Evolutionary conservation across 176 grass and related monocot species (phyloP).

Genomic region (Juncus inflexus): DNA sequence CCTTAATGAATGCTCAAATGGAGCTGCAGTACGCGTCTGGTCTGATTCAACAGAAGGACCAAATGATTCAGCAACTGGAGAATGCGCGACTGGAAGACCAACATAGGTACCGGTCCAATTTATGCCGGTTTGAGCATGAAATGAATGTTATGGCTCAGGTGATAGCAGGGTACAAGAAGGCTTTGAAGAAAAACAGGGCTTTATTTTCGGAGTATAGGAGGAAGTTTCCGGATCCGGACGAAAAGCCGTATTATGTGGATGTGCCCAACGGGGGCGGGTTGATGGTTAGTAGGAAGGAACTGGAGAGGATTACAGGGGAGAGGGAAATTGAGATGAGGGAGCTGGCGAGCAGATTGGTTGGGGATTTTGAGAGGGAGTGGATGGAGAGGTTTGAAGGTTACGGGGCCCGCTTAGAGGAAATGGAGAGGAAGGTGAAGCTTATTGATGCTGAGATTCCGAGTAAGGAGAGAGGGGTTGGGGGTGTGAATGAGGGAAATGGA

Average conservation of each 20-base stretch:
- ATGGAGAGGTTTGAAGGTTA: constrained; percentile 18
- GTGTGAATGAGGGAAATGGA: constrained; percentile 6
- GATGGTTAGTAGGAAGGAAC: constrained; percentile 12
- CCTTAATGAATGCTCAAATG: constrained; percentile 16
- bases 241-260: constrained; percentile 20
- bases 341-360: constrained; percentile 5
- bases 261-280: constrained; percentile 27
- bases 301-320: constrained; percentile 20
- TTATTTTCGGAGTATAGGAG: constrained; percentile 25
- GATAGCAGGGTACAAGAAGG: constrained; percentile 19
- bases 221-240: constrained; percentile 18
- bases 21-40: constrained; percentile 18
- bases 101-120: constrained; percentile 14
- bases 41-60: constrained; percentile 19
- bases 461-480: not conserved
- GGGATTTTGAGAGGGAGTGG: constrained; percentile 17
- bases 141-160: constrained; percentile 26
- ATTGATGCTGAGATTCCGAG: constrained; percentile 5
- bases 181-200: constrained; percentile 12
- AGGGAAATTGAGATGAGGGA: constrained; percentile 23
- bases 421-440: constrained; percentile 13
- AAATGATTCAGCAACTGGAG: constrained; percentile 18
- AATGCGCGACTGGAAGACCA: constrained; percentile 12
- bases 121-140: constrained; percentile 27
- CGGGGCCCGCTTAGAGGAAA: not conserved